phyloP scores from a whole-genome alignment of 352 stramenopile genomes.

The Pythium plurisporium region DNA sequence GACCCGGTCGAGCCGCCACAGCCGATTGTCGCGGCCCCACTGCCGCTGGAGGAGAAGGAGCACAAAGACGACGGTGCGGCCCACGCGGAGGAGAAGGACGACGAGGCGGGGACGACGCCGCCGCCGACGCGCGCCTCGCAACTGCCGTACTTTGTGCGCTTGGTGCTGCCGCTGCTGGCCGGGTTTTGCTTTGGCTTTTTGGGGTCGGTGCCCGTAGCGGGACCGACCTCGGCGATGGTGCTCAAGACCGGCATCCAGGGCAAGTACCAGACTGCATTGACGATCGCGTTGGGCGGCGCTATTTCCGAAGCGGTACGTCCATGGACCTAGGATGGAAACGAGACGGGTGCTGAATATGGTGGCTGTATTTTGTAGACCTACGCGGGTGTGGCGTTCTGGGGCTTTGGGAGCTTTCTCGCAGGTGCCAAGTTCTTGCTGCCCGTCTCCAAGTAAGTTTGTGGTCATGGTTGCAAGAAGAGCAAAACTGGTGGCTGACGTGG shows the following conservation, averaged over 20 bases:
- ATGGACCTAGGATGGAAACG: neutral
- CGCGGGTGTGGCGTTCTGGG: constrained; percentile 85
- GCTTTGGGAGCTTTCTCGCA: constrained; percentile 85
- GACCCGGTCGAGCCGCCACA: constrained; percentile 9
- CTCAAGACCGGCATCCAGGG: constrained; percentile 84
- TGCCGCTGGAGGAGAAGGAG: neutral
- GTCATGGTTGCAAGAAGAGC: neutral
- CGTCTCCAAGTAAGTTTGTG: constrained; percentile 70
- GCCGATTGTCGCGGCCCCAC: constrained; percentile 10
- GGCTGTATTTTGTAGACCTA: constrained; percentile 49
- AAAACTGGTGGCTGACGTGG: too few species aligned
- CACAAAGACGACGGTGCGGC: neutral
- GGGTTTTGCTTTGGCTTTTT: constrained; percentile 86
- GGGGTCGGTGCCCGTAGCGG: constrained; percentile 77
- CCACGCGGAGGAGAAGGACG: neutral
- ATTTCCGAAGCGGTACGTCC: constrained; percentile 70
- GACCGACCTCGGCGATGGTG: constrained; percentile 85
- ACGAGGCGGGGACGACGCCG: neutral
- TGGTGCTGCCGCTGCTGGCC: constrained; percentile 68
- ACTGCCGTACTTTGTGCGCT: constrained; percentile 46
- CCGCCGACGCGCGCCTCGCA: constrained; percentile 5
- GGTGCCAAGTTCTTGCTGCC: constrained; percentile 79
- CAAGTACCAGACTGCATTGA: constrained; percentile 75
- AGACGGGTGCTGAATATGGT: neutral
- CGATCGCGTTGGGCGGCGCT: constrained; percentile 76